Evolutionary conservation across 768 basidiomycete species (phyloP), one percentile per base, ranked within the genome.

Genomic region (Trametes meyenii): DNA sequence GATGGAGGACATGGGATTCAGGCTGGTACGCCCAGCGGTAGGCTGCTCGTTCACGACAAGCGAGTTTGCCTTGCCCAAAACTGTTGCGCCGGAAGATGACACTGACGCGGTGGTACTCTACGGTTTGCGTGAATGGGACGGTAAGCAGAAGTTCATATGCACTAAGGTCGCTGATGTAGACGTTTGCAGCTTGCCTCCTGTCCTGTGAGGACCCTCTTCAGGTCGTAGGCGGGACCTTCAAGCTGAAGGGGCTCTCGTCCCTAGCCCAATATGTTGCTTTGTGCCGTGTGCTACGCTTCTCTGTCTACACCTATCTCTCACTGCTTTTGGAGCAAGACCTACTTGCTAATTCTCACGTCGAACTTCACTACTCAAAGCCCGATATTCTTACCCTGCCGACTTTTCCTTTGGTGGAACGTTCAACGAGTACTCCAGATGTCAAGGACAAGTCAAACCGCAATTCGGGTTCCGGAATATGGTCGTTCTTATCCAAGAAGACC

Each of bases 161-260:
- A n/a, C 29, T 35, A 14, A 12, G 29, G 59, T 17, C 35, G 19
- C 42, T 21, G 60, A 46, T 61, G 42, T 55, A 42, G 36, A 19
- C n/a, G 39, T 33, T 33, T 42, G 21, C 50, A 69, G 64, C 63
- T 16, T 51, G 54, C 17, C 51, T 67, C 14, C 50, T 38, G 21
- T 35, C 40, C n/a, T 50, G 40, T 52, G 69, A 72, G 2, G 60
- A 72, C n/a, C 60, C 72, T 38, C 49, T 73, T 4, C 75, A 73
- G 26, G 70, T 87, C 35, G 78, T 89, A 8, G 88, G 88, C 5
- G 88, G 88, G 0, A 86, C 82, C 1, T 89, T 90, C 68, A 68
- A 75, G 0, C 76, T 90, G 60, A 76, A 75, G 61, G 85, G 82
- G 11, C 65, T 81, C 14, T 71, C 70, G 13, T 80, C 82, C 1